These are phyloP conservation scores for Suillus placidus DNA, from an alignment of 768 basidiomycete genomes.

Conservation along the genomic window DNA sequence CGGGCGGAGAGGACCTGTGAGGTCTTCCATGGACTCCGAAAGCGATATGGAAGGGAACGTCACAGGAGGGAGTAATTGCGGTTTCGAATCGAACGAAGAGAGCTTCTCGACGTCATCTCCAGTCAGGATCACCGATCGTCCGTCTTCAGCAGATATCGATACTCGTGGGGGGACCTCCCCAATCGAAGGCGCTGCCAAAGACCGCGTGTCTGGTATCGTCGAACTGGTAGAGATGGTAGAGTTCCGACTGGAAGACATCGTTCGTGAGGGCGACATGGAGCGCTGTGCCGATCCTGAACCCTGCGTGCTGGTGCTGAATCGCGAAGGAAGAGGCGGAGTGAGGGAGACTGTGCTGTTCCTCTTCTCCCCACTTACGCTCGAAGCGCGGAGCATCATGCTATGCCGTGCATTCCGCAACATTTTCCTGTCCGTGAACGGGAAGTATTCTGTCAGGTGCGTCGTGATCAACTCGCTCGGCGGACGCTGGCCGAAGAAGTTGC, in stretches of 20 bases:
- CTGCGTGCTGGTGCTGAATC: slow-evolving; percentile 39
- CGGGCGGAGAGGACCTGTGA: slow-evolving; percentile 42
- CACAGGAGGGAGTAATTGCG: slow-evolving; percentile 76
- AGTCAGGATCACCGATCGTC: slow-evolving; percentile 63
- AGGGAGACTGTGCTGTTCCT: slow-evolving; percentile 47
- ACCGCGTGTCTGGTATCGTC: slow-evolving; percentile 40
- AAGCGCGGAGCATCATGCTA: slow-evolving; percentile 73
- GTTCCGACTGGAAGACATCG: slow-evolving; percentile 51
- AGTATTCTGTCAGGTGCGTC: slow-evolving; percentile 91
- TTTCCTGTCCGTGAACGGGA: slow-evolving; percentile 92
- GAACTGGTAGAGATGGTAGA: slow-evolving; percentile 36
- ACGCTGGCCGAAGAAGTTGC: slow-evolving; percentile 97
- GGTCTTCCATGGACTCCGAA: slow-evolving; percentile 73
- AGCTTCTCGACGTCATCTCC: slow-evolving; percentile 46
- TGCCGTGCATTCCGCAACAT: slow-evolving; percentile 87
- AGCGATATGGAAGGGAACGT: slow-evolving; percentile 78
- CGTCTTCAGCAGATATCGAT: slow-evolving; percentile 76
- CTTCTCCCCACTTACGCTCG: slow-evolving; percentile 49
- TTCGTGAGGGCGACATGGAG: slow-evolving; percentile 45
- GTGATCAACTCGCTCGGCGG: slow-evolving; percentile 98
- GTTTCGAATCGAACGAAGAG: slow-evolving; percentile 36
- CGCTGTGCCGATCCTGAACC: slow-evolving; percentile 31
- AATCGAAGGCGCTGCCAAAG: slow-evolving; percentile 19
- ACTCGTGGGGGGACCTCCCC: slow-evolving; percentile 66
- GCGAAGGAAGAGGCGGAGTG: slow-evolving; percentile 46